Percentiles rank a stretch among this genome's conserved stretches.
Evolutionary conservation across 495 filamentous ascomycete genomes (phyloP).

Genomic region (Choiromyces venosus): DNA sequence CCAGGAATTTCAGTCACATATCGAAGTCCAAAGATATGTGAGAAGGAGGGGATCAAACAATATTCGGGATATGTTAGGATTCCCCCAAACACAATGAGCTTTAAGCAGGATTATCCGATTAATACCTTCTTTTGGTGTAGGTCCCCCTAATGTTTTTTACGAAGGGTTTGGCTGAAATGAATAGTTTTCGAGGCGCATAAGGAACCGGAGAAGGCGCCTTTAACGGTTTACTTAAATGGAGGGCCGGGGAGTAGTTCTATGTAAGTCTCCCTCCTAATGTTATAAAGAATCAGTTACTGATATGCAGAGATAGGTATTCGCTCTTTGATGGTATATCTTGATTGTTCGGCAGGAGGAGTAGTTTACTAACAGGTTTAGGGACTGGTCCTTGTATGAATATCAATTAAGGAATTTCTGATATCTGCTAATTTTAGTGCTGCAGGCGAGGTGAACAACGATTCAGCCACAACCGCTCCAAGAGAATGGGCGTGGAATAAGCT

Average conservation of each 20-base stretch:
- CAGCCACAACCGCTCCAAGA: slow-evolving; percentile 19
- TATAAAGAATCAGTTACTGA: background rate
- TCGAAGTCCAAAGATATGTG: slow-evolving; percentile 13
- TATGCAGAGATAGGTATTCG: slow-evolving; percentile 47
- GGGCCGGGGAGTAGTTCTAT: slow-evolving; percentile 4
- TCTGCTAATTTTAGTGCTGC: slow-evolving; percentile 43
- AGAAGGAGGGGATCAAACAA: slow-evolving; percentile 8
- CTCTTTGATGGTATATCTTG: slow-evolving; percentile 51
- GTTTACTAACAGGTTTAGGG: background rate
- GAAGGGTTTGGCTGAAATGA: background rate
- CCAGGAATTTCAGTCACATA: slow-evolving; percentile 7
- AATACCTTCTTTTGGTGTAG: slow-evolving; percentile 67
- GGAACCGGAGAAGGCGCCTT: slow-evolving; percentile 51
- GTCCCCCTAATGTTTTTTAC: background rate
- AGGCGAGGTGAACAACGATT: slow-evolving; percentile 49
- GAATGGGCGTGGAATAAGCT: slow-evolving; percentile 62
- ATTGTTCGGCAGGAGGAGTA: background rate
- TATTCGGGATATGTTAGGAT: slow-evolving; percentile 14
- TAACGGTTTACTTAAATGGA: slow-evolving; percentile 55
- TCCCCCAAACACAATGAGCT: slow-evolving; percentile 2
- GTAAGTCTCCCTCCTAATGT: background rate
- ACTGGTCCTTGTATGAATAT: background rate
- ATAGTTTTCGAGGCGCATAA: slow-evolving; percentile 55
- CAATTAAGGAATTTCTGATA: background rate
- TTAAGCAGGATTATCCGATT: slow-evolving; percentile 54